A percentile compares a stretch with the other conserved stretches of the same genome.
phyloP scores from a whole-genome alignment of 148 eudicot species.

The Camellia granthamiana region DNA sequence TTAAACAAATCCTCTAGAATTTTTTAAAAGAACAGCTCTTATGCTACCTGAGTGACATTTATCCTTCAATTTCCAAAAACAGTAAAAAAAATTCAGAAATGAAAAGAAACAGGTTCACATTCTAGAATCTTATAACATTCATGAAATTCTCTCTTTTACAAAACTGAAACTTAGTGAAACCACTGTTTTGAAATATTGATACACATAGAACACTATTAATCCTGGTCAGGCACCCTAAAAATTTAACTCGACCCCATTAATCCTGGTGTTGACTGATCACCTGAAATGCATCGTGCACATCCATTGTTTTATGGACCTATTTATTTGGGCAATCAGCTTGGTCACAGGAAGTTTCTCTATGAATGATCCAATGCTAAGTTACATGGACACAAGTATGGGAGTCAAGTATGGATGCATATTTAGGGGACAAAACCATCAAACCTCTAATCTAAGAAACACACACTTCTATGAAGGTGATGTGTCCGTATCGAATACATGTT shows the following conservation, averaged over 20 bases:
- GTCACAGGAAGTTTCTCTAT: neutral
- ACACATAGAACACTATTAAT: no score
- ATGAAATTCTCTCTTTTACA: neutral
- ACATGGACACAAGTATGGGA: no score
- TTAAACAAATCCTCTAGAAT: neutral
- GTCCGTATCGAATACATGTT: no score
- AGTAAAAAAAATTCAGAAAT: neutral
- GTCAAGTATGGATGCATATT: no score
- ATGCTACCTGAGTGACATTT: neutral
- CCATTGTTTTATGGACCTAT: neutral
- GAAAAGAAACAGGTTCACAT: neutral
- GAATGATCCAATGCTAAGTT: neutral
- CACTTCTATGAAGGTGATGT: no score
- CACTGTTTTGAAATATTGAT: no score
- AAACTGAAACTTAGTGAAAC: neutral
- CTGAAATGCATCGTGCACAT: neutral
- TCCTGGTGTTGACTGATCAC: neutral
- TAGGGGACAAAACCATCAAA: no score
- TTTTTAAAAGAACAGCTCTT: neutral
- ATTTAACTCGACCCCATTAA: no score
- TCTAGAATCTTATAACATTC: neutral
- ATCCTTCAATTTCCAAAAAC: neutral
- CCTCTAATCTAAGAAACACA: no score
- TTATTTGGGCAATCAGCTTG: neutral
- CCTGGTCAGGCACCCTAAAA: neutral